Conservation (phyloP, 495 filamentous ascomycete species). For the Hyaloscypha variabilis region DNA sequence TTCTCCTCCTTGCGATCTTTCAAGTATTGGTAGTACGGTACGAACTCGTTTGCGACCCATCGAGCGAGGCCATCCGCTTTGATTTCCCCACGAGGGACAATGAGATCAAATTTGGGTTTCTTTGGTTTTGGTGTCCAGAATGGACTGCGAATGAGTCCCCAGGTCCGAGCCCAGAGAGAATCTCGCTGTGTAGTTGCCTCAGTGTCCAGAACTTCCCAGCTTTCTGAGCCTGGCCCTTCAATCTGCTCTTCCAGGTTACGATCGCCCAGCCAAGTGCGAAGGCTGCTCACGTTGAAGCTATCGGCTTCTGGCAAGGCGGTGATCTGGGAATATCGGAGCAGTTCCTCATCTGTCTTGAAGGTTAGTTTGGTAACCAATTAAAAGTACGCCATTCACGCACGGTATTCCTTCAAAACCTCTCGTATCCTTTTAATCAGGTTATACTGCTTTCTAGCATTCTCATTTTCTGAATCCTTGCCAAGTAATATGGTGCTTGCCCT, state of each 20-base stretch:
- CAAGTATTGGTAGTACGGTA: slow-evolving; percentile 11
- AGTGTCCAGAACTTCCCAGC: slow-evolving; percentile 12
- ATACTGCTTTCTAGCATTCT: not conserved
- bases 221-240: slow-evolving; percentile 14
- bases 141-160: not conserved
- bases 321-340: slow-evolving; percentile 25
- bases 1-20: not conserved
- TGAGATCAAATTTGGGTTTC: slow-evolving; percentile 4
- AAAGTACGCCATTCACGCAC: slow-evolving; percentile 2
- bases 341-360: slow-evolving; percentile 18
- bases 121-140: not conserved
- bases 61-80: slow-evolving; percentile 20
- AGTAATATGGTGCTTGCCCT: not conserved
- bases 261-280: slow-evolving; percentile 12
- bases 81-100: not conserved
- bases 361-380: too few species aligned
- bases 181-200: not conserved
- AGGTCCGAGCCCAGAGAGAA: not conserved
- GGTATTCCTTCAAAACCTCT: slow-evolving; percentile 23
- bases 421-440: not conserved
- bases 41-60: slow-evolving; percentile 23
- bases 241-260: not conserved
- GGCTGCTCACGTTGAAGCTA: slow-evolving; percentile 14
- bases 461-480: not conserved
- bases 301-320: slow-evolving; percentile 19